phyloP scores from a whole-genome alignment of 108 stramenopile species.

The Chaetoceros tenuissimus region DNA sequence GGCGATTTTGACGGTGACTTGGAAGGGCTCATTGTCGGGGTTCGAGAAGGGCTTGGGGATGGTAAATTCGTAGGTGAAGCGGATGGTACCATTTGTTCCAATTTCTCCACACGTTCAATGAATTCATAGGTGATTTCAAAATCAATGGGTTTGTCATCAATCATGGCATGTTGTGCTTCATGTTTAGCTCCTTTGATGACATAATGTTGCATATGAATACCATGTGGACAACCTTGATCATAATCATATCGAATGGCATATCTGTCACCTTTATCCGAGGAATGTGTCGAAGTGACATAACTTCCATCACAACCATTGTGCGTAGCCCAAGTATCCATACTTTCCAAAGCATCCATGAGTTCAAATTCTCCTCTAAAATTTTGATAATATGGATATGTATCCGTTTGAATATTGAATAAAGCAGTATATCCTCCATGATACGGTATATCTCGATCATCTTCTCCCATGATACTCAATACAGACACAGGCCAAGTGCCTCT shows the following conservation, averaged over 20 bases:
- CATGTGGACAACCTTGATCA: constrained; percentile 1
- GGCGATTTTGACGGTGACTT: no score
- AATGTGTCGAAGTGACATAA: constrained; percentile 3
- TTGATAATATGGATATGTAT: no score
- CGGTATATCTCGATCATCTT: constrained; percentile 4
- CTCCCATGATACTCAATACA: constrained; percentile 5
- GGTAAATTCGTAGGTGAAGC: no score
- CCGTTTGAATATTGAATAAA: no score
- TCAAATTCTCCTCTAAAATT: constrained; percentile 11
- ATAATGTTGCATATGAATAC: constrained; percentile 7
- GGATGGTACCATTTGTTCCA: no score
- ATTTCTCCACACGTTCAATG: no score
- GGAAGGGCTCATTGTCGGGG: no score
- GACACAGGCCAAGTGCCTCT: constrained; percentile 12
- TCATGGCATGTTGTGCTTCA: constrained; percentile 2
- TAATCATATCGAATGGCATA: constrained; percentile 5
- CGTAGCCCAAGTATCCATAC: constrained; percentile 3
- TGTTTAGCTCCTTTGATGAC: constrained; percentile 5
- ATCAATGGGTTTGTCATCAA: constrained; percentile 10
- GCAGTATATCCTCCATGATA: constrained; percentile 4
- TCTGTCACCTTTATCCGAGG: not conserved
- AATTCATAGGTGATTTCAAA: no score
- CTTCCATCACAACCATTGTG: constrained; percentile 5
- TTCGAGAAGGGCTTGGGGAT: no score
- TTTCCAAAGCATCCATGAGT: constrained; percentile 8